Evolutionary conservation across 495 filamentous ascomycete species (phyloP), one percentile per base, ranked within the genome.

Genomic region (Platismatia glauca): DNA sequence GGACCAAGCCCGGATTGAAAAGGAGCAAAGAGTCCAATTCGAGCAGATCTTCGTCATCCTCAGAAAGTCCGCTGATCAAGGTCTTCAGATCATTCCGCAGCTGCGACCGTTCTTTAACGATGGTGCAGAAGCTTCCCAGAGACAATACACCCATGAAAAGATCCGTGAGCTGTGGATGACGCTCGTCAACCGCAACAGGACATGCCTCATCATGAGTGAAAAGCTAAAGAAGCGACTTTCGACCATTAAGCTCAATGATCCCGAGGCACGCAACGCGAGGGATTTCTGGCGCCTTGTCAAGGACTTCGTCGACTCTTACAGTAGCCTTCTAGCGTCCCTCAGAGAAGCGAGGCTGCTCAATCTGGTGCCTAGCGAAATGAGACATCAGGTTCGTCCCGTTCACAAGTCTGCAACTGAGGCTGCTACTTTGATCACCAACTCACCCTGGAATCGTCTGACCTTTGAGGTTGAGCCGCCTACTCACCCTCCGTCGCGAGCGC

Each of bases 221-320:
- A 73, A 78, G 12, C 75, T 96, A n/a, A 86, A 86, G 65, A 75
- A 75, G 27, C 82, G 87, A 12, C 77, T 96, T 7, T 87, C 84
- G n/a, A 79, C 77, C 59, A 89, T 95, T 76, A 90, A 89, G 73
- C 76, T 95, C 33, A 91, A 90, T 67, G 90, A 96, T 63, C 89
- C 86, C 12, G 78, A 79, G 20, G 80, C 89, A 56, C 82, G 90
- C 35, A 90, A 86, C 39, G 86, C 91, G 65, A 78, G 81, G 29
- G 82, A 86, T 55, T 94, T 95, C 72, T 96, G 91, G 91, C 83
- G 83, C 61, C 78, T 90, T 33, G 91, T 87, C 78, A 89, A 85
- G 71, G 74, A 75, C 48, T 95, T 91, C 68, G 83, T 93, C 71
- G 73, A 87, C 73, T 82, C 88, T 20, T 94, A 90, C 75, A 83